These are phyloP conservation scores for Chlorophyllum brunneum DNA, from an alignment of 768 basidiomycete species.

Conservation along the genomic window DNA sequence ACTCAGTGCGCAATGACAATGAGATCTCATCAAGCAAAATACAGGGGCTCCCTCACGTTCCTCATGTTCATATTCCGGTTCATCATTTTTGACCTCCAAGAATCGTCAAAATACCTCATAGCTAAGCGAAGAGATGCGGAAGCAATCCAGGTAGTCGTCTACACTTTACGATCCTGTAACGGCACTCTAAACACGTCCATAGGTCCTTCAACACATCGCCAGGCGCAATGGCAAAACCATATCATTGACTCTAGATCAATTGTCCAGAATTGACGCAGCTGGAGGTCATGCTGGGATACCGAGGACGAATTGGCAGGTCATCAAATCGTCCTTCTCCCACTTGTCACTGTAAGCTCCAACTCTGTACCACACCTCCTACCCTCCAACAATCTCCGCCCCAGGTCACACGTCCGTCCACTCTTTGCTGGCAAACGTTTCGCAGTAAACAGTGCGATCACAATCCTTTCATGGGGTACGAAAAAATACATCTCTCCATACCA, in stretches of 20 bases:
- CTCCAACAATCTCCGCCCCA: slow-evolving; percentile 12
- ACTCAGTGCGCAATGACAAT: background rate
- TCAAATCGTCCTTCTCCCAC: slow-evolving; percentile 31
- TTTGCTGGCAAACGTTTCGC: slow-evolving; percentile 42
- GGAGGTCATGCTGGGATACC: slow-evolving; percentile 17
- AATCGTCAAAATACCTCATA: slow-evolving; percentile 59
- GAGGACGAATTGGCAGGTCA: slow-evolving; percentile 24
- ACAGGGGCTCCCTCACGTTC: slow-evolving; percentile 45
- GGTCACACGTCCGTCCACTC: slow-evolving; percentile 46
- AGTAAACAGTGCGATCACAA: slow-evolving; percentile 43
- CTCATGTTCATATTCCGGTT: slow-evolving; percentile 52
- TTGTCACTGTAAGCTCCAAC: slow-evolving; percentile 39
- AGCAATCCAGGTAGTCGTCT: slow-evolving; percentile 37
- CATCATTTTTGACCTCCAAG: slow-evolving; percentile 54
- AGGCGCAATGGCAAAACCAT: slow-evolving; percentile 41
- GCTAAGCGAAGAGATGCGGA: slow-evolving; percentile 54
- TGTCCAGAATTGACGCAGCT: slow-evolving; percentile 24
- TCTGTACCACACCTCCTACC: background rate
- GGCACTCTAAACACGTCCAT: background rate
- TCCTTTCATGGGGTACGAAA: slow-evolving; percentile 46
- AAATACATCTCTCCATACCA: background rate
- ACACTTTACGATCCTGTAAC: background rate
- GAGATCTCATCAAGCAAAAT: background rate
- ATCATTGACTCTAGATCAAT: slow-evolving; percentile 41
- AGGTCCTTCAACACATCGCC: slow-evolving; percentile 49